Evolutionary conservation across 2,329 filamentous ascomycete species (phyloP).

Genomic region (Ascochyta viciae-villosae): DNA sequence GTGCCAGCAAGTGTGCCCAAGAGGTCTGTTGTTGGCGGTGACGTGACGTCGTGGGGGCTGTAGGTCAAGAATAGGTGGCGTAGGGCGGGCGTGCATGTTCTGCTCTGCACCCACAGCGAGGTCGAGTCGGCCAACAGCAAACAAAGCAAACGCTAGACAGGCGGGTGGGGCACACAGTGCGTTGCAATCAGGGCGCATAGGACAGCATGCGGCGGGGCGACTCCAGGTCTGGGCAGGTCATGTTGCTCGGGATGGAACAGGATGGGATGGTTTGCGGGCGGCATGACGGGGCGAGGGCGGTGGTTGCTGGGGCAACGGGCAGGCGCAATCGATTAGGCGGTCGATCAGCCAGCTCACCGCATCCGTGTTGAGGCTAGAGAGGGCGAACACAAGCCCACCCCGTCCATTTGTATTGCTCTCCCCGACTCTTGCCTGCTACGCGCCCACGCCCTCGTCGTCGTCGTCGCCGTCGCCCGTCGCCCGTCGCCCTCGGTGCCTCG

Average conservation of each 20-base stretch:
- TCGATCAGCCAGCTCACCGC: constrained; percentile 18
- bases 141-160: neutral
- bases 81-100: constrained; percentile 5
- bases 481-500: constrained; percentile 26
- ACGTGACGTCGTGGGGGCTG: constrained; percentile 10
- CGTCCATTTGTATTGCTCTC: constrained; percentile 3
- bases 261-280: constrained; percentile 14
- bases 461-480: constrained; percentile 20
- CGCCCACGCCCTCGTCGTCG: constrained; percentile 17
- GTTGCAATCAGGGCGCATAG: constrained; percentile 10
- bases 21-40: neutral
- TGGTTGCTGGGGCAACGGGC: constrained; percentile 22
- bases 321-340: constrained; percentile 11
- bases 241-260: constrained; percentile 7
- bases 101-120: neutral
- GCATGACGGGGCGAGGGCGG: constrained; percentile 11
- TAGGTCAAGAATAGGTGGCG: constrained; percentile 8
- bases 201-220: constrained; percentile 11
- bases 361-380: constrained; percentile 26
- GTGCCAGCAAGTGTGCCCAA: neutral
- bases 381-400: constrained; percentile 5
- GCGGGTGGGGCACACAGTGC: constrained; percentile 8
- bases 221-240: neutral
- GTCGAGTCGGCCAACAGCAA: neutral
- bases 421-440: constrained; percentile 10